Conservation (phyloP, 1,284 basidiomycete genomes). For the Ganoderma lingzhi region DNA sequence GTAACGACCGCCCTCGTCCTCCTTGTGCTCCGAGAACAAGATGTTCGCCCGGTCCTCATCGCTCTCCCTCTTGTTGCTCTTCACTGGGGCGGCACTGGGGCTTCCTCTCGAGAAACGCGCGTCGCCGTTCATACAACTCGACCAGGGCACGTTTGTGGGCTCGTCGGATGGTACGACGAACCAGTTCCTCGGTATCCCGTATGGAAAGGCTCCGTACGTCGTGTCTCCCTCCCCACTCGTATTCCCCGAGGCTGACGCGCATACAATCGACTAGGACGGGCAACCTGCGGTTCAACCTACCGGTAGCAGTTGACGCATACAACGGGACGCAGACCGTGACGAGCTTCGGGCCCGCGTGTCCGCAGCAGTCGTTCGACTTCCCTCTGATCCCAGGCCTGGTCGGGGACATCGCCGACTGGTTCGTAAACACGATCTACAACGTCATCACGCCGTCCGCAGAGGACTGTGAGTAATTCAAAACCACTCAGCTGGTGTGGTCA, state of each 20-base stretch:
- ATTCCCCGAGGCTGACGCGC: neutral
- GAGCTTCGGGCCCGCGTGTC: slow-evolving; percentile 45
- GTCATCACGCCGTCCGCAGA: slow-evolving; percentile 47
- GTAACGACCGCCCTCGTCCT: neutral
- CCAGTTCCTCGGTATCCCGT: slow-evolving; percentile 42
- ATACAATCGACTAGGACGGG: slow-evolving; percentile 18
- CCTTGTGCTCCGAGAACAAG: neutral
- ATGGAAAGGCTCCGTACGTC: slow-evolving; percentile 38
- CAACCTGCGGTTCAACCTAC: slow-evolving; percentile 45
- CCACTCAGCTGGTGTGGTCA: slow-evolving; percentile 3
- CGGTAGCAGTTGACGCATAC: slow-evolving; percentile 43
- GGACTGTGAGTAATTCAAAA: slow-evolving; percentile 53
- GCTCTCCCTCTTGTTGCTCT: slow-evolving; percentile 18
- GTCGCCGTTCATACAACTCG: slow-evolving; percentile 31
- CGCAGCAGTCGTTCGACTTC: slow-evolving; percentile 42
- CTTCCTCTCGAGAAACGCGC: slow-evolving; percentile 15
- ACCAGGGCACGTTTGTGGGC: slow-evolving; percentile 37
- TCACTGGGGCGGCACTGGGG: slow-evolving; percentile 15
- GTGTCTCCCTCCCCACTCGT: neutral
- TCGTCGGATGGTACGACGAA: slow-evolving; percentile 30
- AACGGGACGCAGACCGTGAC: slow-evolving; percentile 39
- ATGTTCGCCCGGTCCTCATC: slow-evolving; percentile 7
- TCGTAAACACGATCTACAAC: slow-evolving; percentile 47
- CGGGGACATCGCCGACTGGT: slow-evolving; percentile 44
- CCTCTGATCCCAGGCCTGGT: slow-evolving; percentile 44